Evolutionary conservation across 2,329 filamentous ascomycete species (phyloP), one percentile per base, ranked within the genome.

Genomic region (Colletotrichum trifolii): DNA sequence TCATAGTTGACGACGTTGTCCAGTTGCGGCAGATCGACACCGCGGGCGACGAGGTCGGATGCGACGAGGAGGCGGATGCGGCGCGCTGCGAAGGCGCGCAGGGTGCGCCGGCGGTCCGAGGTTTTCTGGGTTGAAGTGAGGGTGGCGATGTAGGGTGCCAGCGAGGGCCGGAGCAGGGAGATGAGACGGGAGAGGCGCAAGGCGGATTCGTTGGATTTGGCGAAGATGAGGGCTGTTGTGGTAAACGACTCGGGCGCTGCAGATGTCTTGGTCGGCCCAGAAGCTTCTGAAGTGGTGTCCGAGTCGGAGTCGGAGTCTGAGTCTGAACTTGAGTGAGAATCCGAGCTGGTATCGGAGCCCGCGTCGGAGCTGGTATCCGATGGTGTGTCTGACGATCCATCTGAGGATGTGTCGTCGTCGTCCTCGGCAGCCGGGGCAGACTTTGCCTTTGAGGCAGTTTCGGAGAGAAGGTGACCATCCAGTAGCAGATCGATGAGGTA

Each of bases 1-100:
- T 97, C 95, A 81, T 98, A 98, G 79, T 97, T 97, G 77, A 98
- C 83, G 50, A 98, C 93, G 73, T 97, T 92, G 40, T 89, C 89
- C 50, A 98, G 85, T 50, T 87, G 85, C 1, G 88, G 87, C 11
- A 97, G 84, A 76, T 98, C 95, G 34, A 98, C 88, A 72, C 95
- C 96, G 68, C 95, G 91, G 2, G 94, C 93, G 1, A 96, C 93
- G n/a, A 96, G 90, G 75, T 98, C 95, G 0, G 96, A 97, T 1
- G 94, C 94, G 49, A 98, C 90, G 47, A 98, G 87, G 50, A 97
- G 88, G 7, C 89, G 89, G 34, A 92, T 77, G 64, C 86, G 86
- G 62, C 84, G 85, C 8, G 81, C 76, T 4, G 84, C 79, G 75
- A 95, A 94, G n/a, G 86, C 84, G 34, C 84, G 83, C 33, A 94